Evolutionary conservation across 2,329 filamentous ascomycete genomes (phyloP), one percentile per base, ranked within the genome.

Genomic region (Epichloe aotearoae): DNA sequence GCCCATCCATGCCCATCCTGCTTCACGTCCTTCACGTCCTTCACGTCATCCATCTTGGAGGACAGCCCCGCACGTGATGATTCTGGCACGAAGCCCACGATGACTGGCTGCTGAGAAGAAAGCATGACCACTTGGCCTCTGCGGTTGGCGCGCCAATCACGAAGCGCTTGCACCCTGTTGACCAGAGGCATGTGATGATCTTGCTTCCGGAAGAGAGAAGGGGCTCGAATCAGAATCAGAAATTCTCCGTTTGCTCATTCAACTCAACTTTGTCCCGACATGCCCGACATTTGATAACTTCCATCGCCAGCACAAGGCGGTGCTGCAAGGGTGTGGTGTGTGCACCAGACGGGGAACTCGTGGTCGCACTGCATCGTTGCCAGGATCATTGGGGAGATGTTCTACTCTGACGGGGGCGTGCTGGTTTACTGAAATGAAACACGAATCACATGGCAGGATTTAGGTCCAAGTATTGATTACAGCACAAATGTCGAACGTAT

Each of bases 71-170:
- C 37, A n/a, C 4, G 37, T 38, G 37, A n/a, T 38, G 37, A 7
- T 38, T 38, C 37, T 38, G 5, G 14, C 4, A 14, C 36, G n/a
- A 38, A 38, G 6, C 40, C 40, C 40, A 10, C 17, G n/a, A 20
- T 42, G n/a, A 42, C 12, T 34, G 43, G 15, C 19, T 17, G 43
- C 7, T 14, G 30, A 30, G n/a, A 14, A 45, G 6, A 33, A 45
- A 45, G 43, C 43, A 45, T 45, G 43, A 45, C 43, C 43, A 33
- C 6, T 26, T 26, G 19, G n/a, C 26, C 8, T 34, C 26, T n/a
- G 43, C 43, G 43, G 43, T 45, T 45, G 43, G 43, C 43, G 43
- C 43, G 43, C 43, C 43, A 45, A 33, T 45, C 7, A n/a, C 42
- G n/a, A 23, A 11, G 14, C 7, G 36, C 36, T 14, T 38, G 11